phyloP scores from a whole-genome alignment of 2,329 filamentous ascomycete genomes.

The Nemania serpens region DNA sequence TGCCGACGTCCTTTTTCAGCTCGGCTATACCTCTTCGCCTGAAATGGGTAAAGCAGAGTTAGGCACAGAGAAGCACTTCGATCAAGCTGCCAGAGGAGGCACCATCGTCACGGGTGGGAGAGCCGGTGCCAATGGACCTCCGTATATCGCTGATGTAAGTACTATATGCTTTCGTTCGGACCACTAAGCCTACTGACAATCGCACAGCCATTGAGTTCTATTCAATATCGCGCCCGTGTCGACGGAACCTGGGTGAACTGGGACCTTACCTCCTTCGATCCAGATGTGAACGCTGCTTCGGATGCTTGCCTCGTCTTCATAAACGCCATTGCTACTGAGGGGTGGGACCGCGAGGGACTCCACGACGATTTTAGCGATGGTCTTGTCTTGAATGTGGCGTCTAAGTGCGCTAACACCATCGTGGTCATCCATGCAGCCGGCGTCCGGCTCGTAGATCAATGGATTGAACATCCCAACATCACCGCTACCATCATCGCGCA shows the following conservation, averaged over 20 bases:
- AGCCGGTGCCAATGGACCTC: slow-evolving; percentile 55
- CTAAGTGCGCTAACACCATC: slow-evolving; percentile 64
- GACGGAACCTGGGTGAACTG: slow-evolving; percentile 64
- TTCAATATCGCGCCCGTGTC: slow-evolving; percentile 57
- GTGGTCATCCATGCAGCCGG: slow-evolving; percentile 68
- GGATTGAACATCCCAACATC: slow-evolving; percentile 68
- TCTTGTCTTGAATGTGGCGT: slow-evolving; percentile 63
- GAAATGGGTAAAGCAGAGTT: slow-evolving; percentile 52
- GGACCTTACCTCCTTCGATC: slow-evolving; percentile 54
- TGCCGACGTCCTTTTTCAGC: slow-evolving; percentile 49
- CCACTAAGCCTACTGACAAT: slow-evolving; percentile 20
- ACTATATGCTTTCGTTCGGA: slow-evolving; percentile 33
- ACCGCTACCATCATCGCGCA: slow-evolving; percentile 67
- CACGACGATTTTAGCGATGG: slow-evolving; percentile 70
- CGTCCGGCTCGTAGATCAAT: slow-evolving; percentile 63
- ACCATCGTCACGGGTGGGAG: slow-evolving; percentile 58
- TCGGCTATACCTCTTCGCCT: slow-evolving; percentile 53
- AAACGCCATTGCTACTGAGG: slow-evolving; percentile 77
- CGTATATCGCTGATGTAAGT: slow-evolving; percentile 55
- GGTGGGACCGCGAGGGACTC: slow-evolving; percentile 68
- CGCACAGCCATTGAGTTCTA: slow-evolving; percentile 57
- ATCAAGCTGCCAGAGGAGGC: slow-evolving; percentile 55
- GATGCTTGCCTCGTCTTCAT: slow-evolving; percentile 70
- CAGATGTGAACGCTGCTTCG: slow-evolving; percentile 51
- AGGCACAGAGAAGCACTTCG: slow-evolving; percentile 50